Evolutionary conservation across 768 basidiomycete species (phyloP), one percentile per base, ranked within the genome.

Genomic region (Auriscalpium orientale): DNA sequence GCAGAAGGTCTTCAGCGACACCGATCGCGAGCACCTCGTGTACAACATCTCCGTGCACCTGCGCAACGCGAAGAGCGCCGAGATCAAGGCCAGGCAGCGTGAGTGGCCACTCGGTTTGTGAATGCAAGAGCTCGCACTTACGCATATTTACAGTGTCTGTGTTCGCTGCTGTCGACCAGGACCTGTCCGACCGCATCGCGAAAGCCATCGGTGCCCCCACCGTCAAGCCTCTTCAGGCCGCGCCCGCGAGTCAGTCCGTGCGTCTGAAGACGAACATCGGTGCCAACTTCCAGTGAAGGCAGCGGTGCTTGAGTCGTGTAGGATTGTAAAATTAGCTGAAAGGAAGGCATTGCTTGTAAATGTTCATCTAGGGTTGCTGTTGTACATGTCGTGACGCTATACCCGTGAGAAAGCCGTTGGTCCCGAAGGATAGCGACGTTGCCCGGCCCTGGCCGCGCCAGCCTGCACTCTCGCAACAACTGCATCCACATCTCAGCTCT

Each of bases 131-230:
- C 33, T 20, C 35, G n/a, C 13, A 20, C 20, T 51, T 7, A 55
- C 51, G 22, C 20, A n/a, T 11, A 37, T 54, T 5, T 28, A 0
- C 52, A 89, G 88, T 91, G 40, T 79, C 85, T 33, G 85, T 88
- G 58, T 94, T 86, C 80, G 84, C 89, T 44, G 82, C 81, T 51
- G 84, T 97, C 55, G 80, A 87, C 67, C 86, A 89, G 65, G 76
- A 72, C 11, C 74, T 95, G 37, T 84, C 84, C 4, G 82, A 89
- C 70, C 79, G 87, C 58, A 76, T 98, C 62, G 90, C 91, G n/a
- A 79, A 78, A 63, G 88, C 82, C 2, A 76, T 94, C 51, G 83
- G 83, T 44, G 74, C 79, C 49, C 72, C 80, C 2, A 64, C 70
- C 2, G 84, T 83, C n/a, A 60, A 69, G 52, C 87, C 89, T 12